Conservation (phyloP, 768 basidiomycete genomes). For the Clavulina sp. region DNA sequence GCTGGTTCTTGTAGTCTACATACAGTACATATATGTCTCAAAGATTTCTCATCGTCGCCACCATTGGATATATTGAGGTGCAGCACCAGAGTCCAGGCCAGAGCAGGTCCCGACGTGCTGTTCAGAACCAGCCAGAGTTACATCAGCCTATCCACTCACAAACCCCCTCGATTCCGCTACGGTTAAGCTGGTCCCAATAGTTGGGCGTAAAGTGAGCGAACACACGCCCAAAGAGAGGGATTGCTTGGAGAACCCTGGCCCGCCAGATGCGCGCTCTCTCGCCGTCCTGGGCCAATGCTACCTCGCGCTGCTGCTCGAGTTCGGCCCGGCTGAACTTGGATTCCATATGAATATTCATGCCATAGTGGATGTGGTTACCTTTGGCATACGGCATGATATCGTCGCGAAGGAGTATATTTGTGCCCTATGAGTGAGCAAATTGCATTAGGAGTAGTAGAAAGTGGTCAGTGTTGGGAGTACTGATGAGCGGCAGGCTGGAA, state of each 20-base stretch:
- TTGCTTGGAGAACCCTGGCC: conserved; percentile 2
- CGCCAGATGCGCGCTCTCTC: background rate
- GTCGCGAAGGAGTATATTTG: background rate
- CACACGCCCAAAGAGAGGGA: conserved; percentile 7
- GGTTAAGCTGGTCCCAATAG: background rate
- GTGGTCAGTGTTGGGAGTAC: background rate
- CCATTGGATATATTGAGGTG: too few relatives aligned
- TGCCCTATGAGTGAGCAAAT: background rate
- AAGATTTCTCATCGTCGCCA: too few relatives aligned
- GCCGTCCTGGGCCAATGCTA: background rate
- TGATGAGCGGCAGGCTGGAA: background rate
- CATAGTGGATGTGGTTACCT: background rate
- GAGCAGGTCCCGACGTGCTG: too few relatives aligned
- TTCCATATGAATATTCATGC: background rate
- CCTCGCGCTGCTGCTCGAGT: background rate
- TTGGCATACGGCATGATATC: background rate
- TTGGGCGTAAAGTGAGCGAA: conserved; percentile 2
- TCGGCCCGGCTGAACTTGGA: background rate
- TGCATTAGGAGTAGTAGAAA: background rate
- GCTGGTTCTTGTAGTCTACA: too few relatives aligned
- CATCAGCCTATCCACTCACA: too few relatives aligned
- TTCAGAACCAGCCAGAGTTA: too few relatives aligned
- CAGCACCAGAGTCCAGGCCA: too few relatives aligned
- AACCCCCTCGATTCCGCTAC: background rate
- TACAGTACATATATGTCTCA: too few relatives aligned